Conservation (phyloP, 176 grass and related monocot genomes). For the Eragrostis nindensis region DNA sequence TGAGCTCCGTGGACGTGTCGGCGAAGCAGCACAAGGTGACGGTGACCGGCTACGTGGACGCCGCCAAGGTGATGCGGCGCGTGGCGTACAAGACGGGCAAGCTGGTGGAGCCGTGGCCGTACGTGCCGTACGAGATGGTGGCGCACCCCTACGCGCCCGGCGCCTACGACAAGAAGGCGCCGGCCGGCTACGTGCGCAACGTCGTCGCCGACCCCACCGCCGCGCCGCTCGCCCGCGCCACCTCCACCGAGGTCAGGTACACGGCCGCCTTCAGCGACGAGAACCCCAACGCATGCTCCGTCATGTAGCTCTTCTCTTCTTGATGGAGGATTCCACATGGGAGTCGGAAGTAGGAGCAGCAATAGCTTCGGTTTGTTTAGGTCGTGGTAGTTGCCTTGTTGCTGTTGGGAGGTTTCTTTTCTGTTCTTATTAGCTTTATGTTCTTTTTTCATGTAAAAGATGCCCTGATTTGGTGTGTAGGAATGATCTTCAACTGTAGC, state of each 20-base stretch:
- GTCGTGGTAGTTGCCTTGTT: neutral
- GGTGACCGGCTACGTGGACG: constrained; percentile 77
- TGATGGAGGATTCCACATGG: neutral
- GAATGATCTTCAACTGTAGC: neutral
- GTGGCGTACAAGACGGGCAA: constrained; percentile 75
- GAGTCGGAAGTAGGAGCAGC: neutral
- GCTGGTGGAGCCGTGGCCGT: constrained; percentile 81
- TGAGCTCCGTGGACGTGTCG: constrained; percentile 61
- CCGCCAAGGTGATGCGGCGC: constrained; percentile 64
- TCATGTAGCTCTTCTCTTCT: constrained; percentile 49
- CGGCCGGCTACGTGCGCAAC: constrained; percentile 74
- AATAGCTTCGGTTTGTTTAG: neutral
- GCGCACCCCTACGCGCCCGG: constrained; percentile 79
- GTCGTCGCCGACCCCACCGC: constrained; percentile 57
- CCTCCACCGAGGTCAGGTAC: constrained; percentile 72
- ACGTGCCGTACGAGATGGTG: constrained; percentile 77
- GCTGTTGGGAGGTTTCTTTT: neutral
- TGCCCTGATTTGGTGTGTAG: neutral
- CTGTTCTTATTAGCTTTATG: neutral
- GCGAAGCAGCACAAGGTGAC: constrained; percentile 82
- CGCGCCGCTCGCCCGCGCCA: constrained; percentile 69
- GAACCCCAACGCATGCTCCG: constrained; percentile 79
- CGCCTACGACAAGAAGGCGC: constrained; percentile 80
- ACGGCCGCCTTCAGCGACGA: constrained; percentile 80
- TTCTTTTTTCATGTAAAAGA: neutral